These are phyloP conservation scores for Botrytis fabae DNA, from an alignment of 2,329 filamentous ascomycete species.

Conservation along the genomic window DNA sequence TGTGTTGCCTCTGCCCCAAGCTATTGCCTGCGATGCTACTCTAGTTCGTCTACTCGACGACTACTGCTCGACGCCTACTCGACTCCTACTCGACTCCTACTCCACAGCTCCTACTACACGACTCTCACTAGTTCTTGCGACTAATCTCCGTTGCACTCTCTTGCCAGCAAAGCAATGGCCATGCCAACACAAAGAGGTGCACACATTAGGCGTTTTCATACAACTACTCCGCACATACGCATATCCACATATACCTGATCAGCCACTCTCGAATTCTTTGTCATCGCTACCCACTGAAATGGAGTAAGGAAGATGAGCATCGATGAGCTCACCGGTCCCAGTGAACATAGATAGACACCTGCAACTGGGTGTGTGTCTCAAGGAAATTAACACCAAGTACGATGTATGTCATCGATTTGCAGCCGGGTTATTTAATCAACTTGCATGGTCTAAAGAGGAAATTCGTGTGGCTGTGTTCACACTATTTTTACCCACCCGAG, in stretches of 20 bases:
- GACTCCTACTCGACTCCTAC: too few relatives aligned
- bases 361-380: neutral
- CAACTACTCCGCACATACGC: neutral
- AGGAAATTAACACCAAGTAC: neutral
- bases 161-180: neutral
- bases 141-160: too few relatives aligned
- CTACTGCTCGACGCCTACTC: too few relatives aligned
- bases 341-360: neutral
- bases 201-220: neutral
- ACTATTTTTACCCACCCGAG: neutral
- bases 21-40: neutral
- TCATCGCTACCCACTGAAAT: neutral
- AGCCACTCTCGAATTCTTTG: neutral
- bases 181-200: neutral
- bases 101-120: neutral
- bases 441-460: neutral
- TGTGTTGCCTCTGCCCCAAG: neutral
- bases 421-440: neutral
- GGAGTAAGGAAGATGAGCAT: neutral
- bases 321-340: neutral
- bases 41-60: neutral
- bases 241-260: neutral
- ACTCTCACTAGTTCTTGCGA: neutral
- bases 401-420: slow-evolving; percentile 1
- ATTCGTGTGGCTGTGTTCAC: slow-evolving; percentile 6